These are phyloP conservation scores for Plasmopara halstedii DNA, from an alignment of 352 stramenopile genomes.

Conservation along the genomic window DNA sequence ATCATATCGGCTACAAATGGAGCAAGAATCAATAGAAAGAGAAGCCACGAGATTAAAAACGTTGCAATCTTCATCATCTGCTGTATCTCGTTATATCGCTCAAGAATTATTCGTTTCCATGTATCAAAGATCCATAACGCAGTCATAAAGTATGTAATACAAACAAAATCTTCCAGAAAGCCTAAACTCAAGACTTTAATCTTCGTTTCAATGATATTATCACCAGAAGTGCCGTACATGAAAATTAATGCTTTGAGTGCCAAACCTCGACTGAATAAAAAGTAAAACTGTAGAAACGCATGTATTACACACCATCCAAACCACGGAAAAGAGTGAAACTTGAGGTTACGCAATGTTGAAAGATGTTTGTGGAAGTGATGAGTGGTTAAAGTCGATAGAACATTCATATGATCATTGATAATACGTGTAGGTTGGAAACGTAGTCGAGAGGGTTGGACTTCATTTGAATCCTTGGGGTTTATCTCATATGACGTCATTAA, in stretches of 20 bases:
- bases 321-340: slow-evolving; percentile 1
- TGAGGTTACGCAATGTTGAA: background rate
- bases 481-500: too few species aligned
- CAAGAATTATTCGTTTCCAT: background rate
- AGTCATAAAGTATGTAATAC: slow-evolving; percentile 17
- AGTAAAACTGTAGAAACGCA: slow-evolving; percentile 11
- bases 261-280: slow-evolving; percentile 11
- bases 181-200: slow-evolving; percentile 13
- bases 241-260: slow-evolving; percentile 10
- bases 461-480: too few species aligned
- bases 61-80: background rate
- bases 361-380: background rate
- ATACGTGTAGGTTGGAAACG: too few species aligned
- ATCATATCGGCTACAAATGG: slow-evolving; percentile 7
- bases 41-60: slow-evolving; percentile 1
- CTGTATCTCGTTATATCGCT: background rate
- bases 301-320: slow-evolving; percentile 16
- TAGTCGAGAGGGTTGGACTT: too few species aligned
- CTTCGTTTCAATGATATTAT: slow-evolving; percentile 9
- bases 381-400: too few species aligned
- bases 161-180: slow-evolving; percentile 22
- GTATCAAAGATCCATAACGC: slow-evolving; percentile 17
- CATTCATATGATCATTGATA: too few species aligned
- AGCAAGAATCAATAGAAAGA: background rate
- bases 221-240: slow-evolving; percentile 10